These are phyloP conservation scores for Leccinellum rugosiceps DNA, from an alignment of 768 basidiomycete species.

Conservation along the genomic window DNA sequence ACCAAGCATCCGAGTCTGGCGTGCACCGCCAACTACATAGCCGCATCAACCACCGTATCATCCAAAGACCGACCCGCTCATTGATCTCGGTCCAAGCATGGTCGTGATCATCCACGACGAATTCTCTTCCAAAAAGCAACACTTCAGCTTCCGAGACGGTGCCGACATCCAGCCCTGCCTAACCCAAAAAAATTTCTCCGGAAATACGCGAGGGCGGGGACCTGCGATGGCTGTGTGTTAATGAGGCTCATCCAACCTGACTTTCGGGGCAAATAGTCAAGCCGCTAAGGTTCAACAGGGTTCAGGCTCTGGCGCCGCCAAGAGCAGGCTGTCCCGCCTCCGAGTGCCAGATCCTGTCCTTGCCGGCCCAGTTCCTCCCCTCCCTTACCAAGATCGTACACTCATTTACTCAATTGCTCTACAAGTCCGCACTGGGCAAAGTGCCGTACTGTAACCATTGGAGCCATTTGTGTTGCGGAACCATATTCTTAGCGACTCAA, in stretches of 20 bases:
- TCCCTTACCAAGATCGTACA: constrained; percentile 20
- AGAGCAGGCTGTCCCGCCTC: constrained; percentile 23
- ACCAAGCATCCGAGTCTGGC: neutral
- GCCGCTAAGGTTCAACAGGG: constrained; percentile 28
- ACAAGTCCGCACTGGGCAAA: constrained; percentile 21
- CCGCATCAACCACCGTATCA: neutral
- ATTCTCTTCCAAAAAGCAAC: constrained; percentile 5
- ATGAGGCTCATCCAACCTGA: constrained; percentile 30
- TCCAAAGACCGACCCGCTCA: neutral
- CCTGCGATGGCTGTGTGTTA: constrained; percentile 38
- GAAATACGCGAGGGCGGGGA: constrained; percentile 39
- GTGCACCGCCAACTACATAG: neutral
- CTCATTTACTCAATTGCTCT: constrained; percentile 26
- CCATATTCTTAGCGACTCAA: constrained; percentile 36
- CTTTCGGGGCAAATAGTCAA: constrained; percentile 33
- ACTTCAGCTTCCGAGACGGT: constrained; percentile 5
- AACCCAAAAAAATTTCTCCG: constrained; percentile 33
- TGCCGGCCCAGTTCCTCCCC: constrained; percentile 10
- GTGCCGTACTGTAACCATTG: constrained; percentile 30
- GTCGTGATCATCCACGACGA: neutral
- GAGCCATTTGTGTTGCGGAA: constrained; percentile 34
- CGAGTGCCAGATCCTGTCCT: constrained; percentile 15
- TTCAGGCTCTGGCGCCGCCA: constrained; percentile 30
- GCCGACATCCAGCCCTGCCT: constrained; percentile 16
- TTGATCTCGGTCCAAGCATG: neutral